These are phyloP conservation scores for Populus tomentosa DNA, from an alignment of 441 rosid genomes.

Conservation along the genomic window DNA sequence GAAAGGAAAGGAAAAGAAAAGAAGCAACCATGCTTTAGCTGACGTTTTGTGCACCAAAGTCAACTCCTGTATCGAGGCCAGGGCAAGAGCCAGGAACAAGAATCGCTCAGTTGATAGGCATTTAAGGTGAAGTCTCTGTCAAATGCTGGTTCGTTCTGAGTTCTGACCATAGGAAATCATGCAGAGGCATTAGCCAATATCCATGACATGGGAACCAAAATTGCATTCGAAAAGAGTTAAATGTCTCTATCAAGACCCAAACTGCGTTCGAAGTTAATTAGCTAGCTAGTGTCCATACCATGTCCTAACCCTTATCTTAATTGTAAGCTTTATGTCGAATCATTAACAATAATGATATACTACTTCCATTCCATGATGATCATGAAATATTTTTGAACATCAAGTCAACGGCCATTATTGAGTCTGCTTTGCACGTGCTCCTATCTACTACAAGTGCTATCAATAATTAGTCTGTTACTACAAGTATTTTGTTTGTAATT, in stretches of 20 bases:
- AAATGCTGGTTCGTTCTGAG: background rate
- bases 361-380: background rate
- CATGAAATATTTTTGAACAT: too few relatives aligned
- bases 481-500: background rate
- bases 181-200: background rate
- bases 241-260: background rate
- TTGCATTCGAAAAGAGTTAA: background rate
- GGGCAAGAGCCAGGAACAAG: too few relatives aligned
- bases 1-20: too few relatives aligned
- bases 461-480: slow-evolving; percentile 8
- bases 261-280: background rate
- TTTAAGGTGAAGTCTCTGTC: background rate
- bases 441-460: slow-evolving; percentile 25
- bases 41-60: background rate
- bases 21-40: background rate
- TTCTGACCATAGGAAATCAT: background rate
- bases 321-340: slow-evolving; percentile 11
- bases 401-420: too few relatives aligned
- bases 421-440: slow-evolving; percentile 38
- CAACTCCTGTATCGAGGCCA: background rate
- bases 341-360: background rate
- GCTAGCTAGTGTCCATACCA: background rate
- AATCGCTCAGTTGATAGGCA: background rate
- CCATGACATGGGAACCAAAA: background rate
- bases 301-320: background rate